Conservation (phyloP, 2,329 filamentous ascomycete genomes). For the Hirsutella thompsonii region DNA sequence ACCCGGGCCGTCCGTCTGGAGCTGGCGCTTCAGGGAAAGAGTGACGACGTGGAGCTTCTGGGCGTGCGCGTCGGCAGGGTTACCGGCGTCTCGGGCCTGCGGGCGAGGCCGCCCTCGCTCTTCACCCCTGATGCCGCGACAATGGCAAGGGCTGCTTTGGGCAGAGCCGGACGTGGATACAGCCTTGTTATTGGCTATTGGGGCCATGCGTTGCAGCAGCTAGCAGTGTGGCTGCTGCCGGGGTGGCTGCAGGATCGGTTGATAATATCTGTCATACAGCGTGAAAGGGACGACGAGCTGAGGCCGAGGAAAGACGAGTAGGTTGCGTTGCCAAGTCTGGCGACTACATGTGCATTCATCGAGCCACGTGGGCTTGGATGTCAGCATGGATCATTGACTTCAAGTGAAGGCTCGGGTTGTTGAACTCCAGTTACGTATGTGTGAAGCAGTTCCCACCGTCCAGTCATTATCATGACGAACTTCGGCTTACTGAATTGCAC, state of each 20-base stretch:
- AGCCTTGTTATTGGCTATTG: slow-evolving; percentile 7
- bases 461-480: too few species aligned
- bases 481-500: too few species aligned
- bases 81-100: slow-evolving; percentile 7
- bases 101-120: slow-evolving; percentile 5
- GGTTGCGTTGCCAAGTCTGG: too few species aligned
- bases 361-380: too few species aligned
- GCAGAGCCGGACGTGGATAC: slow-evolving; percentile 7
- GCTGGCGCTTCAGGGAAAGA: not conserved
- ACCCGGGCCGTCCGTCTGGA: not conserved
- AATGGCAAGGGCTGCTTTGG: slow-evolving; percentile 8
- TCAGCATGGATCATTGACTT: too few species aligned
- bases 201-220: slow-evolving; percentile 8
- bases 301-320: too few species aligned
- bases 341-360: too few species aligned
- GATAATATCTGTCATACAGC: not conserved
- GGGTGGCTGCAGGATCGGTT: not conserved
- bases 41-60: slow-evolving; percentile 2
- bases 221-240: not conserved
- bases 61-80: slow-evolving; percentile 5
- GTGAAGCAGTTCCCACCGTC: too few species aligned
- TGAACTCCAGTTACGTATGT: too few species aligned
- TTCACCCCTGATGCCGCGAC: slow-evolving; percentile 7
- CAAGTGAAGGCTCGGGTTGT: too few species aligned
- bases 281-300: not conserved